Base-by-base conservation (phyloP, 2,329 filamentous ascomycete genomes). In the Westerdykella sp. region DNA sequence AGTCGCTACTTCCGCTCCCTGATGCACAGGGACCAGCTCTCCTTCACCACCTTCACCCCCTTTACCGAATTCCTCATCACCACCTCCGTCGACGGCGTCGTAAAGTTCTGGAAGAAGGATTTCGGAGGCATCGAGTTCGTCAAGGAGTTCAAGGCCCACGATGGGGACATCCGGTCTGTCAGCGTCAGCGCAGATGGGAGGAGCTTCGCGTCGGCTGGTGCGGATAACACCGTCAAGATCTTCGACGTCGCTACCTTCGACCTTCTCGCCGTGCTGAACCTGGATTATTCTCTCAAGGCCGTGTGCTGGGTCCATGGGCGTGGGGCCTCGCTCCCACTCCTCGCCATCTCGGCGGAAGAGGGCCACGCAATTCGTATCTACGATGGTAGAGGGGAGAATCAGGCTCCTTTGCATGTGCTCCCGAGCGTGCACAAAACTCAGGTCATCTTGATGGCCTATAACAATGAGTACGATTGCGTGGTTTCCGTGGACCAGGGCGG, bases 31-130 rank as follows among this genome's bases (percentile, higher is more conserved):
- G 93, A 98, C 55, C 89, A 95, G 69, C 71, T 98, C 39, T 80
- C 85, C 44, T 97, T 90, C 59, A 80, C 87, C 50, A 94, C 84
- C 11, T 83, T 95, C 65, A 95, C 94, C 1, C 90, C 90, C 1
- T 73, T 84, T 46, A 96, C 91, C 46, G 93, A 97, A 55, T 98
- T 98, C 63, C 75, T 98, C 31, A 93, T 98, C 49, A 98, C 93
- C 1, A 87, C 86, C 48, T 97, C 93, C 0, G 72, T 87, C 35
- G 93, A 98, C 63, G 94, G 94, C n/a, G 85, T 91, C 1, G 91
- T 97, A 55, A 98, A 98, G 68, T 98, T 98, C 67, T 98, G 93
- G 93, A 98, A 98, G 73, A 98, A 98, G 72, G 79, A 86, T 51
- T 83, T 81, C 1, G 83, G 87, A 28, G 87, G 87, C 1, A 86